Percentiles rank a stretch among this genome's conserved stretches.
phyloP scores from a whole-genome alignment of 2,329 filamentous ascomycete genomes.

The Fusarium begoniae region DNA sequence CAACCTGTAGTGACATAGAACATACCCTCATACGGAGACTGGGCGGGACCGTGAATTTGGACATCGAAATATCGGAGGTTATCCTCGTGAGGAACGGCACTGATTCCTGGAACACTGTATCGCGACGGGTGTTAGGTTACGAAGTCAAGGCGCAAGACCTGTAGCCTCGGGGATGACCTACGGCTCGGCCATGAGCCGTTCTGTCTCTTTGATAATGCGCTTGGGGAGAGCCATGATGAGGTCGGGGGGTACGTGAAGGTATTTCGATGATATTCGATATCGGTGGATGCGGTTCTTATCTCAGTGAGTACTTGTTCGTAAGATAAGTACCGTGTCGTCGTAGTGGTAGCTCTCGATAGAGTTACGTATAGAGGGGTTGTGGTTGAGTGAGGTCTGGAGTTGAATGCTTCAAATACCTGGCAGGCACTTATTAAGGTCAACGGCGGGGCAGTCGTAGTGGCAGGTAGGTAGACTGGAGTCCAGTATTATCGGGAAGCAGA shows the following conservation, averaged over 20 bases:
- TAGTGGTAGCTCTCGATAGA: conserved; percentile 2
- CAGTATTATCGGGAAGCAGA: conserved; percentile 8
- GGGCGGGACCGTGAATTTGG: conserved; percentile 89
- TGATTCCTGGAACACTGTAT: conserved; percentile 90
- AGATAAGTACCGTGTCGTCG: background rate
- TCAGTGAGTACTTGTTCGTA: background rate
- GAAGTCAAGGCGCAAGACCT: conserved; percentile 13
- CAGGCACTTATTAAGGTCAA: conserved; percentile 17
- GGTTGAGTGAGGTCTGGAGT: conserved; percentile 12
- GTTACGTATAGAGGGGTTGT: conserved; percentile 7
- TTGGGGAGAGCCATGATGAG: conserved; percentile 81
- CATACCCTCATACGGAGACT: conserved; percentile 94
- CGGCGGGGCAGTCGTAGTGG: conserved; percentile 24
- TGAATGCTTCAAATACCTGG: conserved; percentile 20
- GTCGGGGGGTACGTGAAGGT: background rate
- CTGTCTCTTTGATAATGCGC: conserved; percentile 98
- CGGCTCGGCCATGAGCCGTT: conserved; percentile 96
- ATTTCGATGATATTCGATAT: background rate
- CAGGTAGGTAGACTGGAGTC: background rate
- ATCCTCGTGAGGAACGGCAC: conserved; percentile 93
- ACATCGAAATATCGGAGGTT: conserved; percentile 99
- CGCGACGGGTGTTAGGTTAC: conserved; percentile 31
- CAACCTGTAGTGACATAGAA: background rate
- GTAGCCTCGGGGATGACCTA: conserved; percentile 57
- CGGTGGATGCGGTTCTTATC: background rate